Conservation (phyloP, 306 rosid species). For the Senna tora region DNA sequence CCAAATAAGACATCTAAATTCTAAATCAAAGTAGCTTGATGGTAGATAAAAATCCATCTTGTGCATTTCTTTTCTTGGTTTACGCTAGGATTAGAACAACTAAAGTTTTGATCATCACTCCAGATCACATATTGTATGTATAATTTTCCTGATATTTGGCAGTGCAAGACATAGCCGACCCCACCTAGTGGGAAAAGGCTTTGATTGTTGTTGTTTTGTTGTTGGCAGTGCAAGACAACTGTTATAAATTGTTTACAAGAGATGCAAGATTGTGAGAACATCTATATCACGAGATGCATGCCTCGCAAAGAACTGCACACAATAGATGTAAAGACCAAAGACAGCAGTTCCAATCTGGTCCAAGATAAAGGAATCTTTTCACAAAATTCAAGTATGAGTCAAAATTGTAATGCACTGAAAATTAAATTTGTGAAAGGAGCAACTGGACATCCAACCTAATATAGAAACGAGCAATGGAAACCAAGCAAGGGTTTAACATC, state of each 20-base stretch:
- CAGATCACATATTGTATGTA: neutral
- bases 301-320: neutral
- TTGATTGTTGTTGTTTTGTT: too few species aligned
- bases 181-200: too few species aligned
- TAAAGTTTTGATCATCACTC: neutral
- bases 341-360: neutral
- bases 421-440: neutral
- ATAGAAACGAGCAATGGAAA: neutral
- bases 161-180: neutral
- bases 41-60: neutral
- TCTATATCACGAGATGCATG: neutral
- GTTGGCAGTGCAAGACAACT: neutral
- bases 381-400: neutral
- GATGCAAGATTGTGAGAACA: constrained; percentile 15
- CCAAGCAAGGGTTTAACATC: too few species aligned
- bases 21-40: neutral
- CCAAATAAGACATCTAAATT: constrained; percentile 1
- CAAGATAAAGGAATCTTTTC: neutral
- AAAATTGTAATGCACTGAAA: neutral
- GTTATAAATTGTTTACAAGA: neutral
- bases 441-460: neutral
- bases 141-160: constrained; percentile 3
- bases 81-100: neutral
- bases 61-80: constrained; percentile 6
- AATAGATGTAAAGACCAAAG: neutral